Conservation (phyloP, 495 filamentous ascomycete species). For the Parmelia sp. region DNA sequence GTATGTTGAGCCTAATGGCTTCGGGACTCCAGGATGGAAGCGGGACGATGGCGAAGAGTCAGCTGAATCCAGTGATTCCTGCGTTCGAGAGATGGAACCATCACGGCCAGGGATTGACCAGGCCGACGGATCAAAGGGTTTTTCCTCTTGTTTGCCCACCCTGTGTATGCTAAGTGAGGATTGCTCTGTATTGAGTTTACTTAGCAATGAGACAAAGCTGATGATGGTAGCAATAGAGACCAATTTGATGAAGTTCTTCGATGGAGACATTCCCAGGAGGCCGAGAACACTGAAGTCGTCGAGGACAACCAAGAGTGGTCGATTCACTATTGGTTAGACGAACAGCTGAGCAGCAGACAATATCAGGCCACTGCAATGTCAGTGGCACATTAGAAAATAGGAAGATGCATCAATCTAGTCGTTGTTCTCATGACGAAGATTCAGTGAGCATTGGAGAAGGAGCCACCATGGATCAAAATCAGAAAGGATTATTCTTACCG, state of each 20-base stretch:
- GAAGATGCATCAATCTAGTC: neutral
- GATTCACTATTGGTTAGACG: neutral
- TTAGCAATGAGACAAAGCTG: conserved; percentile 3
- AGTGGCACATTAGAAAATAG: neutral
- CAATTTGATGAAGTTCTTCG: conserved; percentile 5
- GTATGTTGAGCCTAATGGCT: conserved; percentile 40
- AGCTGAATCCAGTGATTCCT: neutral
- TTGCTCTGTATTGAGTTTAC: conserved; percentile 1
- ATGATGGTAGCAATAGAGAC: conserved; percentile 2
- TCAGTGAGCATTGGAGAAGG: neutral
- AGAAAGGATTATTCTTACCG: neutral
- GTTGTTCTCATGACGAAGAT: neutral
- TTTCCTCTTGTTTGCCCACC: neutral
- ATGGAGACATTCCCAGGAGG: neutral
- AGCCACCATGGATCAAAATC: neutral
- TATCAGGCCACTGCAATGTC: neutral
- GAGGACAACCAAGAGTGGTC: neutral
- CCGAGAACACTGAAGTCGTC: neutral
- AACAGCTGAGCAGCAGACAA: neutral
- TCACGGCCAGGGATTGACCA: neutral
- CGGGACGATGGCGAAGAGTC: neutral
- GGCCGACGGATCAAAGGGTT: neutral
- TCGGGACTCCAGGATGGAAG: conserved; percentile 35
- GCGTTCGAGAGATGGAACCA: neutral
- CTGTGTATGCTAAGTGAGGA: neutral